Base-by-base conservation (phyloP, 495 filamentous ascomycete genomes). In the Neurospora sublineolata region DNA sequence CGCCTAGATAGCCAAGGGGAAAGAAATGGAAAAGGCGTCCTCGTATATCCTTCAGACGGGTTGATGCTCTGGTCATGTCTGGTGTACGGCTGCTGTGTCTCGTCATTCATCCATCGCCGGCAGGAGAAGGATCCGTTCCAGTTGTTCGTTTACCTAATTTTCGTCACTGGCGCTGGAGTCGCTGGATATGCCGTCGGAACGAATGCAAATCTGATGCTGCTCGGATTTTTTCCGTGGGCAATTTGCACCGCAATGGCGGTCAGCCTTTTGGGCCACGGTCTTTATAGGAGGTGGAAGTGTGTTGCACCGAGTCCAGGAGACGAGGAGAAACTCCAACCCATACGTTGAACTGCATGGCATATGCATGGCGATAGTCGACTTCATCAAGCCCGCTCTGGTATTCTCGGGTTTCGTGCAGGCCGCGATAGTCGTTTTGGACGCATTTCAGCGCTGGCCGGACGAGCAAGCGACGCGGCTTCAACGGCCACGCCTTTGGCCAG, bases 31-130 rank as follows among this genome's bases (percentile, higher is more conserved):
- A 10, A 11, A 67, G 68, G n/a, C 64, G 78, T 79, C 37, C 52
- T 81, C 37, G 68, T 77, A 60, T 73, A 76, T 41, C 78, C 82
- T 16, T 74, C 80, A 16, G 79, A 83, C 16, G 77, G 71, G 36
- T 72, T 83, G 58, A 82, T 84, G 77, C 80, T 85, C 36, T 73
- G 73, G 36, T 82, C 82, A n/a, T 85, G 82, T 69, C 69, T 85
- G 27, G 73, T 82, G 16, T 76, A 85, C 20, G 84, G 83, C 27
- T 85, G 82, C 69, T 80, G 80, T 67, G 77, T 85, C 3, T 85
- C 84, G 3, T 84, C 82, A 27, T 85, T 83, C 69, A 72, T 71
- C 7, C 82, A 83, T 44, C 79, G 83, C 41, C 74, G 80, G 12
- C 81, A 82, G 68, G 77, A 78, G n/a, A 41, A 76, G 40, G 83